A percentile compares a stretch with the other conserved stretches of the same genome.
Conservation (phyloP, 352 stramenopile species). For the Phytopythium boreale region DNA sequence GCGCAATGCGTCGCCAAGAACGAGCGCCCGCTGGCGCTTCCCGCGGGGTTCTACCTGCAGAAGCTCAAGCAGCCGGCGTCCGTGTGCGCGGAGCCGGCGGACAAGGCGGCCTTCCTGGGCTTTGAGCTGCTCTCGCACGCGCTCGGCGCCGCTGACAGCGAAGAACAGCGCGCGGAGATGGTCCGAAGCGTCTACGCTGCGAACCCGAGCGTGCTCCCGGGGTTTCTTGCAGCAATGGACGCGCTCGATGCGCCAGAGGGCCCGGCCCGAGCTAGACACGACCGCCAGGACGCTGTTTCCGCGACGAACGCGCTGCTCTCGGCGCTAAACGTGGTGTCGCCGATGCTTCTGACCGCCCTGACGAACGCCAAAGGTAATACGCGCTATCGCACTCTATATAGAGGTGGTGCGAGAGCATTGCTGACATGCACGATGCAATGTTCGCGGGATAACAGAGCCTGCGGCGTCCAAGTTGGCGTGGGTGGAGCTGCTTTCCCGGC, state of each 20-base stretch:
- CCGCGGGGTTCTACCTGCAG: not conserved
- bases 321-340: constrained; percentile 24
- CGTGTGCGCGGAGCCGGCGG: constrained; percentile 38
- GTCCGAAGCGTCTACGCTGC: constrained; percentile 40
- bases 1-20: not conserved
- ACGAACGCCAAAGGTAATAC: constrained; percentile 19
- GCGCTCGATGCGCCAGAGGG: constrained; percentile 12
- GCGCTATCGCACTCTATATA: not conserved
- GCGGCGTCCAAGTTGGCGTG: constrained; percentile 25
- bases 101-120: constrained; percentile 52
- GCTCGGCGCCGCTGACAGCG: constrained; percentile 11
- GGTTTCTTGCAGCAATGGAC: constrained; percentile 36
- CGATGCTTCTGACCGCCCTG: constrained; percentile 36
- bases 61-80: constrained; percentile 32
- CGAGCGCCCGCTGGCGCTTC: not conserved
- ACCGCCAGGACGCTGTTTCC: not conserved
- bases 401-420: not conserved
- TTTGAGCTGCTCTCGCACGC: constrained; percentile 34
- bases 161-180: constrained; percentile 1
- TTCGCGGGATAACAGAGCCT: constrained; percentile 13
- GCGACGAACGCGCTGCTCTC: not conserved
- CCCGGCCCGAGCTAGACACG: not conserved
- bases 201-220: constrained; percentile 32
- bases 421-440: not conserved
- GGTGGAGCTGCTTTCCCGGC: constrained; percentile 34